Percentiles rank a stretch among this genome's conserved stretches.
Evolutionary conservation across 2,329 filamentous ascomycete genomes (phyloP).

Genomic region (Fusarium sp.): DNA sequence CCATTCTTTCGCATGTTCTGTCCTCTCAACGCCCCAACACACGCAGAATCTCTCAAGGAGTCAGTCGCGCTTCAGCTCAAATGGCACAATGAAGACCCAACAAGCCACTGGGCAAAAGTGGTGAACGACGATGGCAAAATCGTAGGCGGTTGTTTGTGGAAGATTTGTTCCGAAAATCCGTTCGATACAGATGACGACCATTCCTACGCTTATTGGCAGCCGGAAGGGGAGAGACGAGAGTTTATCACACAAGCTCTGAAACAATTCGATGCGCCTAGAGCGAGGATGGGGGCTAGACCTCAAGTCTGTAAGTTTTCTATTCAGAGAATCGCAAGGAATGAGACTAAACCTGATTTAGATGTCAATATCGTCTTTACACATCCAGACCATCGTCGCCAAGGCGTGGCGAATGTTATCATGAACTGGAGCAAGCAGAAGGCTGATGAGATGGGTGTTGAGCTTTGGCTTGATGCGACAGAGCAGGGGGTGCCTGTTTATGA

Average conservation of each 20-base stretch:
- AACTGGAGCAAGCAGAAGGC: slow-evolving; percentile 37
- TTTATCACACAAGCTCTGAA: slow-evolving; percentile 29
- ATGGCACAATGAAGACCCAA: slow-evolving; percentile 27
- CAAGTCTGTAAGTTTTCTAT: slow-evolving; percentile 29
- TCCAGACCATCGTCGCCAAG: slow-evolving; percentile 31
- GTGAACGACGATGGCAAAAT: slow-evolving; percentile 29
- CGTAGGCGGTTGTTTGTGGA: slow-evolving; percentile 36
- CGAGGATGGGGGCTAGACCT: slow-evolving; percentile 28
- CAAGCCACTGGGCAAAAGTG: slow-evolving; percentile 29
- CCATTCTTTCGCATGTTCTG: slow-evolving; percentile 37
- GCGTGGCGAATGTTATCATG: slow-evolving; percentile 35
- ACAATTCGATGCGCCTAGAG: slow-evolving; percentile 30
- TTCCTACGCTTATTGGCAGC: slow-evolving; percentile 28
- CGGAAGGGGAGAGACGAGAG: slow-evolving; percentile 28
- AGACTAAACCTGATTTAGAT: background rate
- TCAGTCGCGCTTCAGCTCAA: background rate
- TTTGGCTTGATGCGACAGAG: slow-evolving; percentile 37
- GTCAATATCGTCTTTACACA: slow-evolving; percentile 38
- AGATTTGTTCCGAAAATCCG: slow-evolving; percentile 18
- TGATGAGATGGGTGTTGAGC: slow-evolving; percentile 38
- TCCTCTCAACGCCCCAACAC: slow-evolving; percentile 9
- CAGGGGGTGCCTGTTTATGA: slow-evolving; percentile 33
- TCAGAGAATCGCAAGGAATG: background rate
- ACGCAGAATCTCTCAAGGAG: slow-evolving; percentile 20
- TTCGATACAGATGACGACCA: slow-evolving; percentile 23